These are phyloP conservation scores for Exophiala aquamarina DNA, from an alignment of 2,329 filamentous ascomycete genomes.

Conservation along the genomic window DNA sequence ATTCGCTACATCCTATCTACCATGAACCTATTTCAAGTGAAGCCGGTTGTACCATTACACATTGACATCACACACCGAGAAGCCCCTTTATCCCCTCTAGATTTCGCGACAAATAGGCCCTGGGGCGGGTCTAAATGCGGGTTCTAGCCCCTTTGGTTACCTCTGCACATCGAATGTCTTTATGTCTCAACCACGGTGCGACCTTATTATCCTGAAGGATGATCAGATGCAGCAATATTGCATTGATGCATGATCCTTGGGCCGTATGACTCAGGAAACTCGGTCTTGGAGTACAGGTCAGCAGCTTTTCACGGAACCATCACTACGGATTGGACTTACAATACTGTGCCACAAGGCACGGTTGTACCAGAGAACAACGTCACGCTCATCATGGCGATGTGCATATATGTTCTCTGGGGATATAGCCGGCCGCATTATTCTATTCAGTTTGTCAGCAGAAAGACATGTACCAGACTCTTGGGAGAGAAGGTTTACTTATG, in stretches of 20 bases:
- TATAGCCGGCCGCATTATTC: constrained; percentile 38
- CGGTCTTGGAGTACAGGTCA: constrained; percentile 19
- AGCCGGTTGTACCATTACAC: too few species aligned
- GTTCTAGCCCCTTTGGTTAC: too few species aligned
- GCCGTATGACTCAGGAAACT: constrained; percentile 40
- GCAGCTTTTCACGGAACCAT: not conserved
- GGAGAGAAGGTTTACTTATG: constrained; percentile 29
- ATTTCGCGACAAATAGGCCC: too few species aligned
- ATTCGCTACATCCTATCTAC: too few species aligned
- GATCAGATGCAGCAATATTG: constrained; percentile 32
- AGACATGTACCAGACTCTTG: not conserved
- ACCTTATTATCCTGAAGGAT: constrained; percentile 12
- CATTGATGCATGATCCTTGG: constrained; percentile 43
- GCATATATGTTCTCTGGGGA: constrained; percentile 38
- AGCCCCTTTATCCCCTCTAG: too few species aligned
- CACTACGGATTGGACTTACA: constrained; percentile 24
- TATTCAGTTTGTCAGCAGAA: constrained; percentile 12
- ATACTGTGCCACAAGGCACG: constrained; percentile 42
- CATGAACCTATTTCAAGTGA: too few species aligned
- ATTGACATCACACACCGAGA: too few species aligned
- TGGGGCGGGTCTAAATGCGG: too few species aligned
- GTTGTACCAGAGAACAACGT: constrained; percentile 43
- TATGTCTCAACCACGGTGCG: too few species aligned
- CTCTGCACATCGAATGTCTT: too few species aligned
- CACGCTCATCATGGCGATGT: constrained; percentile 38